Evolutionary conservation across 2,329 filamentous ascomycete genomes (phyloP).

Genomic region (Exophiala calicioides): DNA sequence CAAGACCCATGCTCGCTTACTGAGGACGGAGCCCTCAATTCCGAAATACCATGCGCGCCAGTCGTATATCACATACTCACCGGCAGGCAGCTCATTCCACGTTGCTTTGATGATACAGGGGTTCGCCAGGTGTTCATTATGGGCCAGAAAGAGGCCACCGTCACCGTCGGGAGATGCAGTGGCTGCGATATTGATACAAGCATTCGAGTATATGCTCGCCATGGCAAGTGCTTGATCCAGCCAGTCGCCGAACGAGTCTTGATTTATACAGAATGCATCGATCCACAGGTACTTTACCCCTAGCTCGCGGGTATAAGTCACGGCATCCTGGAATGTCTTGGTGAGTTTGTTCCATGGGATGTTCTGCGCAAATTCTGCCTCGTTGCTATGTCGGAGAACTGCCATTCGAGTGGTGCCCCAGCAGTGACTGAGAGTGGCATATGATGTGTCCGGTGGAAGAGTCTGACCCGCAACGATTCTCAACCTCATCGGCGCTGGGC

Average conservation of each 20-base stretch:
- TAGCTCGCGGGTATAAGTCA: constrained; percentile 37
- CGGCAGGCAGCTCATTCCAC: not conserved
- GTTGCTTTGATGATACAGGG: not conserved
- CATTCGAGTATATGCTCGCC: constrained; percentile 23
- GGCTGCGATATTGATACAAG: constrained; percentile 26
- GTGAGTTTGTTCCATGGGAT: constrained; percentile 17
- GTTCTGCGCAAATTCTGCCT: too few species aligned
- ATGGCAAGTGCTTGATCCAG: constrained; percentile 20
- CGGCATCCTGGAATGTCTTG: constrained; percentile 26
- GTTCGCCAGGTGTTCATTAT: not conserved
- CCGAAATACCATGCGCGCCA: not conserved
- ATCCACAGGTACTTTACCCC: constrained; percentile 37
- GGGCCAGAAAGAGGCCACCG: constrained; percentile 6
- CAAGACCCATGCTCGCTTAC: constrained; percentile 29
- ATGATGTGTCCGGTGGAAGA: too few species aligned
- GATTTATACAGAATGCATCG: constrained; percentile 34
- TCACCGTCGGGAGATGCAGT: constrained; percentile 3
- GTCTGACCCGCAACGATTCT: too few species aligned
- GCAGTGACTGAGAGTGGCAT: too few species aligned
- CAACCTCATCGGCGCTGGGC: too few species aligned
- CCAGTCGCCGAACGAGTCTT: constrained; percentile 29
- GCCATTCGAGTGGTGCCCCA: too few species aligned
- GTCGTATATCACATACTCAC: constrained; percentile 6
- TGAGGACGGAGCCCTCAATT: constrained; percentile 1
- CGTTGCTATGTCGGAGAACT: too few species aligned